phyloP scores from a whole-genome alignment of 108 stramenopile genomes.

The Skeletonema costatum region DNA sequence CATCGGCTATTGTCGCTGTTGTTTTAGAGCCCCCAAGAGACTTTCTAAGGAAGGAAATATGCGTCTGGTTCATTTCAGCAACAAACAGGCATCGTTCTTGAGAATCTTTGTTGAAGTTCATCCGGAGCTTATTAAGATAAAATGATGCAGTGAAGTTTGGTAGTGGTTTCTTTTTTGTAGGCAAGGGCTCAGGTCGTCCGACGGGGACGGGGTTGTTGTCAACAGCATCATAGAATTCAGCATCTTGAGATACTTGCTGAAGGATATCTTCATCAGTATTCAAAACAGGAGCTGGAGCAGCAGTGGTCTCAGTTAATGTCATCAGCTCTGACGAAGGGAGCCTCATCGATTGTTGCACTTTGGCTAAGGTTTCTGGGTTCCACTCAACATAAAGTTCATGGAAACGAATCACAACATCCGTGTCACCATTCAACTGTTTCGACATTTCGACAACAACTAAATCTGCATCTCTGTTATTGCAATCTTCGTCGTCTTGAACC shows the following conservation, averaged over 20 bases:
- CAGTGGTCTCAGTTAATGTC: not conserved
- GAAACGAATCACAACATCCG: slow-evolving; percentile 44
- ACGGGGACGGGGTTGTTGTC: slow-evolving; percentile 34
- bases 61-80: slow-evolving; percentile 73
- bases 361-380: slow-evolving; percentile 81
- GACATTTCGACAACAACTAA: slow-evolving; percentile 40
- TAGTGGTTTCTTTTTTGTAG: not conserved
- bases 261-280: not conserved
- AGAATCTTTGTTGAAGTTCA: slow-evolving; percentile 76
- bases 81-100: slow-evolving; percentile 60
- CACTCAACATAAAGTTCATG: slow-evolving; percentile 78
- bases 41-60: slow-evolving; percentile 41
- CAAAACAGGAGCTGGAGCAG: not conserved
- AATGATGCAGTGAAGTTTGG: slow-evolving; percentile 35
- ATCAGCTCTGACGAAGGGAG: slow-evolving; percentile 10
- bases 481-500: not conserved
- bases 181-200: not conserved
- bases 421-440: slow-evolving; percentile 1
- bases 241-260: not conserved
- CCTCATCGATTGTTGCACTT: slow-evolving; percentile 55
- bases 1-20: slow-evolving; percentile 58
- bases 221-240: slow-evolving; percentile 69
- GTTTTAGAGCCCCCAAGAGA: slow-evolving; percentile 55
- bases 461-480: slow-evolving; percentile 3
- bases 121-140: slow-evolving; percentile 57